A percentile compares a stretch with the other conserved stretches of the same genome.
Evolutionary conservation across 805 yeast species (phyloP).

Genomic region (Candida insectalens): DNA sequence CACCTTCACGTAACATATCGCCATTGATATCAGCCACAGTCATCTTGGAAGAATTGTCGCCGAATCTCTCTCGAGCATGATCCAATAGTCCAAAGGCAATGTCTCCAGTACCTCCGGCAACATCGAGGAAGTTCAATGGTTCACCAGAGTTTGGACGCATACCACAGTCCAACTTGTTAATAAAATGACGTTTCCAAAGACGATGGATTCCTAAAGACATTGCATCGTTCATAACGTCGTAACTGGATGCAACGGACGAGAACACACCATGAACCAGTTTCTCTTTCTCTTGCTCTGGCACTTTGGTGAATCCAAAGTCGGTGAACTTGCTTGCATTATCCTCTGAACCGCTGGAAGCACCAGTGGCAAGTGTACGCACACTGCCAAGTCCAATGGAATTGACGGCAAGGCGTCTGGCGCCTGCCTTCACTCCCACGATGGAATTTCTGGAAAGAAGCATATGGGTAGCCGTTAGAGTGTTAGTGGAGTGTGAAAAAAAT

Average conservation of each 20-base stretch:
- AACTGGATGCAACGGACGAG: conserved; percentile 87
- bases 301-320: conserved; percentile 87
- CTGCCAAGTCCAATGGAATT: too few relatives aligned
- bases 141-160: conserved; percentile 69
- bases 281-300: conserved; percentile 72
- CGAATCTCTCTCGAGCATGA: conserved; percentile 73
- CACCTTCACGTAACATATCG: conserved; percentile 93
- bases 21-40: conserved; percentile 91
- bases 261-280: conserved; percentile 78
- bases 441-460: too few relatives aligned
- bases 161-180: conserved; percentile 85
- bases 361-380: too few relatives aligned
- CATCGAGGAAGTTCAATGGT: conserved; percentile 85
- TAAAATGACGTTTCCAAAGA: conserved; percentile 89
- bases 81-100: conserved; percentile 92
- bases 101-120: conserved; percentile 98
- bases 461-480: too few relatives aligned
- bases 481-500: too few relatives aligned
- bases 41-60: conserved; percentile 72
- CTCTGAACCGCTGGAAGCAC: neutral
- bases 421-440: too few relatives aligned
- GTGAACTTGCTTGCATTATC: conserved; percentile 29
- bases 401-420: too few relatives aligned
- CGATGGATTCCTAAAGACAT: conserved; percentile 96
- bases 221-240: conserved; percentile 96